Evolutionary conservation across 441 rosid genomes (phyloP).

Genomic region (Dalechampia spathulata): DNA sequence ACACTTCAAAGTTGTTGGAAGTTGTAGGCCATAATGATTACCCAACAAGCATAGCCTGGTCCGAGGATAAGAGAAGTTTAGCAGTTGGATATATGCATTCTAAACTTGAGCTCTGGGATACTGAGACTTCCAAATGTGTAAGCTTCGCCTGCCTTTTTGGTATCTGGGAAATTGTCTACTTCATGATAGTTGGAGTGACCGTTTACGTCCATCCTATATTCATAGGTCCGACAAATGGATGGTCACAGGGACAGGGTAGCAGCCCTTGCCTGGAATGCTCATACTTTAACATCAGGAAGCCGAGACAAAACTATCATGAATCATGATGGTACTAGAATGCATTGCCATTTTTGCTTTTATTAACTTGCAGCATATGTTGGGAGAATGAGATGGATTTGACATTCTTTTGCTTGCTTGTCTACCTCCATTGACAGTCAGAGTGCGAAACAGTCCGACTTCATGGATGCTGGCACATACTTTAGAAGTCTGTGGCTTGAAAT

Average conservation of each 20-base stretch:
- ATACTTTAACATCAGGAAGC: conserved; percentile 42
- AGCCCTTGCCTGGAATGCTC: conserved; percentile 38
- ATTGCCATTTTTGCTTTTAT: too few species aligned
- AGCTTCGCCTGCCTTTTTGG: too few species aligned
- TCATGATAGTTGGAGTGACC: too few species aligned
- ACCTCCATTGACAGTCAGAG: conserved; percentile 39
- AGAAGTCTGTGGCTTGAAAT: conserved; percentile 49
- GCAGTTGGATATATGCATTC: conserved; percentile 37
- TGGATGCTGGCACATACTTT: conserved; percentile 24
- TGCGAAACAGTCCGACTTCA: conserved; percentile 20
- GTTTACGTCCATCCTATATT: not conserved
- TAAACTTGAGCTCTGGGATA: conserved; percentile 41
- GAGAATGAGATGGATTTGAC: not conserved
- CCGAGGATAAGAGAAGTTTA: conserved; percentile 28
- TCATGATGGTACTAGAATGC: conserved; percentile 33
- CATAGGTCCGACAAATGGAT: conserved; percentile 29
- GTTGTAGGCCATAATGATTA: conserved; percentile 19
- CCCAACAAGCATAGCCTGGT: conserved; percentile 44
- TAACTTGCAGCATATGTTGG: too few species aligned
- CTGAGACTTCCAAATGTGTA: conserved; percentile 42
- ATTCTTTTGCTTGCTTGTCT: not conserved
- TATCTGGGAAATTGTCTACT: too few species aligned
- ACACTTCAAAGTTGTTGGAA: conserved; percentile 15
- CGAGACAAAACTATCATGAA: conserved; percentile 34
- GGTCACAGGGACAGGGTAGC: conserved; percentile 34